Base-by-base conservation (phyloP, 768 basidiomycete species). In the Hericium alpestre region DNA sequence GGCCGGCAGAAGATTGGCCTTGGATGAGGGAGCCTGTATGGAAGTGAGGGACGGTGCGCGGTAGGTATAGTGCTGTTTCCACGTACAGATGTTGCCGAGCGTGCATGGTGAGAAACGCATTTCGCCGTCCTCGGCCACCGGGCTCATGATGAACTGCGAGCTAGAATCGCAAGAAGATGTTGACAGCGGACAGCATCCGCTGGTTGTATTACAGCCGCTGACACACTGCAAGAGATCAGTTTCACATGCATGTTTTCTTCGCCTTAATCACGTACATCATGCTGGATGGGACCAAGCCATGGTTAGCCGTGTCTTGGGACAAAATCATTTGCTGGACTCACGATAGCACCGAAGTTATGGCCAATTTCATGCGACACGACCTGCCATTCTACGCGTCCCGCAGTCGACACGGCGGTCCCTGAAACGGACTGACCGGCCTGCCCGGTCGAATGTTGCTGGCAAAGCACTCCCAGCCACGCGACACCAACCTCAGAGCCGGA, bases 291-390 rank as follows among this genome's bases (percentile, higher is more conserved):
- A 50, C 16, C 52, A 56, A 64, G 4, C 11, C 41, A 43, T 1
- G 15, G 41, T 43, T 13, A 43, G 41, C 18, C 6, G 15, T 12
- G 18, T 43, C 41, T 13, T 6, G 1, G 32, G 41, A 43, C 1
- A 15, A 15, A 15, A 16, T 43, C 15, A 12, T 15, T 4, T 15
- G 16, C 7, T 7, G 22, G 64, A 79, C 86, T 71, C 64, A 88
- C 86, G 60, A 92, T 92, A 16, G 90, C 90, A 50, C 92, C 90
- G 70, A 94, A 91, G 65, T 92, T 93, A 69, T 89, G 87, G 15
- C 88, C 88, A 56, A 83, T 87, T 68, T 91, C 89, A 68, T 92
- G 89, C 22, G 87, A 79, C 32, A 90, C 75, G 51, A 90, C 85
- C 67, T 90, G 86, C 84, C 86, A 90, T 67, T 93, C 90, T 1